Evolutionary conservation across 345 rosid species (phyloP), one percentile per base, ranked within the genome.

Genomic region (Hibiscus syriacus): DNA sequence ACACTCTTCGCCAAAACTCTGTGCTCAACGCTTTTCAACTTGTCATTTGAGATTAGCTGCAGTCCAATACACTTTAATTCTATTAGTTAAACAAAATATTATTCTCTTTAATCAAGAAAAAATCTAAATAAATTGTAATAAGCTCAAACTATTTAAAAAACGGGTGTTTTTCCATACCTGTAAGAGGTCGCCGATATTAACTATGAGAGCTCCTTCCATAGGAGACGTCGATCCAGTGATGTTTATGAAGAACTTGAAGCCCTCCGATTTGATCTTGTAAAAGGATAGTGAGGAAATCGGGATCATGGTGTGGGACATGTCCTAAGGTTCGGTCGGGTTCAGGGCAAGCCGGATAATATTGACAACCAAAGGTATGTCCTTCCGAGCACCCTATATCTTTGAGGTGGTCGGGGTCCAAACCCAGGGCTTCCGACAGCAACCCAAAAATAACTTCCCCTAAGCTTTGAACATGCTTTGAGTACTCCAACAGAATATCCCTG

Each of bases 291-390:
- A 77, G 3, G 50, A 77, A 64, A 23, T 34, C 63, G 10, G 71
- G 65, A 60, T 77, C 77, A 0, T 38, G 34, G 32, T 77, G 77
- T 9, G 41, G 38, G 50, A 62, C 9, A 27, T 39, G 72, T 26
- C 80, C 80, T 34, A 65, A 29, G 23, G 80, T 67, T 6, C 26
- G 71, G 11, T 65, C 54, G 6, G 77, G 74, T 61, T 77, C 69
- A 7, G 81, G 81, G 55, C 81, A 74, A 16, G 68, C 39, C 39
- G 76, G 81, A 54, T 78, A 68, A 76, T 78, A 74, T 20, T 78
- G 78, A 48, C 73, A 71, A 59, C 5, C 54, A 14, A 78, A 34
- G 43, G 20, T 4, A 26, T 27, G 65, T 19, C 78, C 78, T 64
- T 65, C 64, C 23, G 50, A 29, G 57, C 81, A 78, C 0, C 68